Conservation (phyloP, 495 filamentous ascomycete species). For the Lophiostoma macrostomum region DNA sequence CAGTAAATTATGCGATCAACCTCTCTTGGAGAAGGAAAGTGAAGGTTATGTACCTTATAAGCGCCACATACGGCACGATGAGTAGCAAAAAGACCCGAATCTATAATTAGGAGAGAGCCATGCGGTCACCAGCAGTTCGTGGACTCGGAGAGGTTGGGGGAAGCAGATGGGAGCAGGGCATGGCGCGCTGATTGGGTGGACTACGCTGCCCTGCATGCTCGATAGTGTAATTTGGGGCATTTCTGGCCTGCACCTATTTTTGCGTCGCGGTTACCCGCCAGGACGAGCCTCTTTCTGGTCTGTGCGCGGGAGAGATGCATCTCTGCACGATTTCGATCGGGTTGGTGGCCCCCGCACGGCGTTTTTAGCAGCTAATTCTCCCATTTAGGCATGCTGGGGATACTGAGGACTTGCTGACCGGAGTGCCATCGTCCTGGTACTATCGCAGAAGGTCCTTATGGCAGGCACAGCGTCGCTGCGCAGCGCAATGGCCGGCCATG, state of each 20-base stretch:
- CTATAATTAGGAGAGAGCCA: slow-evolving; percentile 40
- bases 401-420: slow-evolving; percentile 12
- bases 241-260: slow-evolving; percentile 33
- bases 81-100: slow-evolving; percentile 35
- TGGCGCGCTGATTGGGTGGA: slow-evolving; percentile 24
- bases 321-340: background rate
- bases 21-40: slow-evolving; percentile 21
- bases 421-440: background rate
- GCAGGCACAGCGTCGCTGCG: too few relatives aligned
- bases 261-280: slow-evolving; percentile 30
- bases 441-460: too few relatives aligned
- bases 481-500: too few relatives aligned
- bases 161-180: background rate
- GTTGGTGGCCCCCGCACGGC: slow-evolving; percentile 19
- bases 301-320: slow-evolving; percentile 13
- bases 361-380: slow-evolving; percentile 29
- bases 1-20: slow-evolving; percentile 43
- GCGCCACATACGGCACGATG: slow-evolving; percentile 34
- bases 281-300: slow-evolving; percentile 8
- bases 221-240: slow-evolving; percentile 27
- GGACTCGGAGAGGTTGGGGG: slow-evolving; percentile 12
- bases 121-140: slow-evolving; percentile 8
- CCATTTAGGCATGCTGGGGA: too few relatives aligned
- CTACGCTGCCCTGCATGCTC: slow-evolving; percentile 6
- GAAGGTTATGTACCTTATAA: slow-evolving; percentile 42